Base-by-base conservation (phyloP, 2,329 filamentous ascomycete genomes). In the Hypocrella siamensis region DNA sequence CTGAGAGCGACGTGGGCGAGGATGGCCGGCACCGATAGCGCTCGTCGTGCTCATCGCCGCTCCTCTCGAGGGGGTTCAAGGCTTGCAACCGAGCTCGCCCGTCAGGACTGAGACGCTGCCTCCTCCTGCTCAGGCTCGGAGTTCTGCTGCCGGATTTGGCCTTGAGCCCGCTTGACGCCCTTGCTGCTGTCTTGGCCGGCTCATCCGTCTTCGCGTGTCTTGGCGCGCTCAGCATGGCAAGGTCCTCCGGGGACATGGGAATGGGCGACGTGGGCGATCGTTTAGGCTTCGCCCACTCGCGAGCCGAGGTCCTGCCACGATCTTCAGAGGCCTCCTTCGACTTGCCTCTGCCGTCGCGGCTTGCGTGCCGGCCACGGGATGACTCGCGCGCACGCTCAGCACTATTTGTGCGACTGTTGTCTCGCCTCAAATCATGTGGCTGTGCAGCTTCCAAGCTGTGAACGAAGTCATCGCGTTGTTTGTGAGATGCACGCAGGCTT, bases 191-290 rank as follows among this genome's bases (percentile, higher is more conserved):
- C 7, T 22, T 65, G 26, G 45, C 42, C 4, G 64, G 60, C 15
- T 67, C 64, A 14, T 42, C 48, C 2, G 41, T 39, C 3, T 49
- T 46, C 6, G 31, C 47, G 40, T 46, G 44, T 18, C 46, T 56
- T 1, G 63, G 60, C 1, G 60, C 69, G 39, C 66, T 69, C 31
- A 79, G 53, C 42, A 70, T 76, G 46, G 74, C 71, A 37, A 82
- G 51, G 45, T 94, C 85, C 44, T 93, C 83, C 0, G 85, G 85
- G 3, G 86, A 93, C 86, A 94, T 94, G 3, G 86, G 84, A 2
- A 93, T 69, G 0, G 88, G 88, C 0, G 88, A 94, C 2, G 84
- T 92, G 1, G 88, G 88, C 1, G 88, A 94, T 16, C 81, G 69
- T 55, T 93, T 93, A 14, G 79, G 72, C 46, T 75, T 79, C 39